These are phyloP conservation scores for Rhododendron ferrugineum DNA, from an alignment of 148 eudicot genomes.

Conservation along the genomic window DNA sequence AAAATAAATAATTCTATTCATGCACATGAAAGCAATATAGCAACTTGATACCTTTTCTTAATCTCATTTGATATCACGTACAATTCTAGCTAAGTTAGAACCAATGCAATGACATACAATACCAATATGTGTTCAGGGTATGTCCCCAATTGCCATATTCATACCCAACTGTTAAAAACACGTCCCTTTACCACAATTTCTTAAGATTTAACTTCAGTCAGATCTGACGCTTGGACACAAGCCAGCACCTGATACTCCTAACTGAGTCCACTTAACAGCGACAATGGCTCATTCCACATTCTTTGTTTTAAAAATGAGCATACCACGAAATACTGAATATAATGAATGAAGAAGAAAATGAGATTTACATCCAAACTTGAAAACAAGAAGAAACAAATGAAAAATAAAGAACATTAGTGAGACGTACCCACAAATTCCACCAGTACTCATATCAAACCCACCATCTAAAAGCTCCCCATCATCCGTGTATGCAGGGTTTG, in stretches of 20 bases:
- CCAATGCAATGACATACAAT: background rate
- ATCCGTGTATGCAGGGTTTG: constrained; percentile 57
- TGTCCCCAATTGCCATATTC: background rate
- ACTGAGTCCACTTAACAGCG: background rate
- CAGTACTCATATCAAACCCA: constrained; percentile 87
- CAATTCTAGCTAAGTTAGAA: background rate
- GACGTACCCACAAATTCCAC: constrained; percentile 84
- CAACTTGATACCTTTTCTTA: background rate
- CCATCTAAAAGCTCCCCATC: constrained; percentile 85
- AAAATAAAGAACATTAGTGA: background rate
- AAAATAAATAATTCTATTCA: background rate
- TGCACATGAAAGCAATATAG: background rate
- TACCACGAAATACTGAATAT: no score
- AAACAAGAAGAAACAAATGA: background rate
- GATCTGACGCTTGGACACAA: background rate
- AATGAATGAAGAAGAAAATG: background rate
- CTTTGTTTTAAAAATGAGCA: background rate
- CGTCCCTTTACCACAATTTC: background rate
- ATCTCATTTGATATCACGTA: background rate
- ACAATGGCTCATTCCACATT: background rate
- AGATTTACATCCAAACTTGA: background rate
- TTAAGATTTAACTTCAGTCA: background rate
- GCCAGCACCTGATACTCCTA: background rate
- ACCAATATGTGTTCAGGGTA: background rate
- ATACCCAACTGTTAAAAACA: background rate